phyloP scores from a whole-genome alignment of 768 basidiomycete species.

The Boletus speciosus region DNA sequence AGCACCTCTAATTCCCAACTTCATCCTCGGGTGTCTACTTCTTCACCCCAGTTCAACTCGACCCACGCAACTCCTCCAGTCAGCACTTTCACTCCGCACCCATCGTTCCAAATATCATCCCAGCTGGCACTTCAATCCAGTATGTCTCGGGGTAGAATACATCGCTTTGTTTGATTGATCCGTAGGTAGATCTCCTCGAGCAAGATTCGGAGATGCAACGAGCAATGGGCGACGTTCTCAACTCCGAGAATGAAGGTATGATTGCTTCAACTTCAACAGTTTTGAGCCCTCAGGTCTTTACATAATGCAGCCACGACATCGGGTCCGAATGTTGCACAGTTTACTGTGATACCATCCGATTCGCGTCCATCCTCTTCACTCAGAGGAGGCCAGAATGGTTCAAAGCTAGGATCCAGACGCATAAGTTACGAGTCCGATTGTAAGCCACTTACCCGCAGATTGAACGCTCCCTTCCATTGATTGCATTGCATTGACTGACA shows the following conservation, averaged over 20 bases:
- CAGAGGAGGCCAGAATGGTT: not conserved
- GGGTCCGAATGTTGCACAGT: slow-evolving; percentile 1
- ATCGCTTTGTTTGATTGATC: not conserved
- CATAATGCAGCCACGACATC: slow-evolving; percentile 14
- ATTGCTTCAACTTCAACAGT: not conserved
- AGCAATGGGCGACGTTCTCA: slow-evolving; percentile 53
- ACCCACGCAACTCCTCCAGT: slow-evolving; percentile 43
- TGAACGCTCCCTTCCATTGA: not conserved
- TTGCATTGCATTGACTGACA: slow-evolving; percentile 9
- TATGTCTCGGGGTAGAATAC: slow-evolving; percentile 29
- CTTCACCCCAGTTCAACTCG: slow-evolving; percentile 34
- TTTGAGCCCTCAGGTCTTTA: not conserved
- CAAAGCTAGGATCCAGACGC: slow-evolving; percentile 6
- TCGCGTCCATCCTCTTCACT: slow-evolving; percentile 17
- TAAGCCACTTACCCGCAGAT: slow-evolving; percentile 7
- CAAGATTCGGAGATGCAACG: slow-evolving; percentile 72
- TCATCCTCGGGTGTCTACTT: slow-evolving; percentile 27
- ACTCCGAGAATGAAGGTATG: slow-evolving; percentile 43
- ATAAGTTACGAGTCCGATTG: slow-evolving; percentile 14
- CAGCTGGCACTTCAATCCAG: slow-evolving; percentile 52
- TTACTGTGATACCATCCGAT: slow-evolving; percentile 3
- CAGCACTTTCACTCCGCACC: slow-evolving; percentile 54
- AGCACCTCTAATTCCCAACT: slow-evolving; percentile 11
- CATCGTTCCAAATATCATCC: slow-evolving; percentile 52
- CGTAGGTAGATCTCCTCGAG: slow-evolving; percentile 55